Evolutionary conservation across 2,329 filamentous ascomycete genomes (phyloP).

Genomic region (Colletotrichum australisinense): DNA sequence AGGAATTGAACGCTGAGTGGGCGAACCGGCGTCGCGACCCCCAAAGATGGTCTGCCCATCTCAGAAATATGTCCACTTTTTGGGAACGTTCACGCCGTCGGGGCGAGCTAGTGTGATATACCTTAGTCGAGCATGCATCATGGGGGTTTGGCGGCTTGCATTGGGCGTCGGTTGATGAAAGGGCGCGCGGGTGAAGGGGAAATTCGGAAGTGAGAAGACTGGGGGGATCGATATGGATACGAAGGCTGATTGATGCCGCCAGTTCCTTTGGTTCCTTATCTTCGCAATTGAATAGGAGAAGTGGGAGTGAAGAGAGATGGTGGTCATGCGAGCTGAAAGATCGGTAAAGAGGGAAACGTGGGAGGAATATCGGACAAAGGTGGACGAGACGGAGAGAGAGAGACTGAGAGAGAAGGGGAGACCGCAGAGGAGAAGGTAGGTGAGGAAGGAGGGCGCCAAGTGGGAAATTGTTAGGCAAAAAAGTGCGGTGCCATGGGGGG

Average conservation of each 20-base stretch:
- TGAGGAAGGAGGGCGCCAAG: not conserved
- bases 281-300: not conserved
- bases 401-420: not conserved
- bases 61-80: conserved; percentile 17
- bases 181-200: not conserved
- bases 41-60: not conserved
- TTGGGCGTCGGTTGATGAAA: not conserved
- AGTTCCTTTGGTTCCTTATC: not conserved
- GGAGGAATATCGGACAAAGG: not conserved
- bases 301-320: not conserved
- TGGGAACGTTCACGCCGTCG: conserved; percentile 8
- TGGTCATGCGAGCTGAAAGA: not conserved
- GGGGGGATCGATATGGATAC: not conserved
- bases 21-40: not conserved
- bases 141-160: not conserved
- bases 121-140: not conserved
- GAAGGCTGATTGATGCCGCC: not conserved
- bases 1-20: conserved; percentile 25
- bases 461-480: conserved; percentile 23
- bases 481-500: not conserved
- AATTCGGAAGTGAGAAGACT: not conserved
- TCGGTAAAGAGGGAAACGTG: not conserved
- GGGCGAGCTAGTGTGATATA: not conserved
- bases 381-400: not conserved
- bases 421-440: not conserved